phyloP scores from a whole-genome alignment of 1,139 yeast species.

The Pichiaceae sp. region DNA sequence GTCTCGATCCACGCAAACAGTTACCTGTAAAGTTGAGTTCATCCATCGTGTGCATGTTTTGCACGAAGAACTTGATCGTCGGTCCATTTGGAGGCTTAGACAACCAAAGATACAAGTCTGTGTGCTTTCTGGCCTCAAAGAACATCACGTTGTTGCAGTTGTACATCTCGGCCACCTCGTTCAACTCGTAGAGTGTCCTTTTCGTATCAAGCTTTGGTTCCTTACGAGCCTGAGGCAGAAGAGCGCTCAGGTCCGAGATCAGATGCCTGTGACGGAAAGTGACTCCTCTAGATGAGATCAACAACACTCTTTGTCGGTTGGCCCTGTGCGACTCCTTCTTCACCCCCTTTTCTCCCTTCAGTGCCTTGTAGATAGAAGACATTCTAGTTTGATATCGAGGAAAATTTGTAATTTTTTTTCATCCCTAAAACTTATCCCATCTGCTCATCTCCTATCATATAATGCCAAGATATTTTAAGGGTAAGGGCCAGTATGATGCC shows the following conservation, averaged over 20 bases:
- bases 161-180: constrained; percentile 93
- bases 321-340: constrained; percentile 33
- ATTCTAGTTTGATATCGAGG: constrained; percentile 14
- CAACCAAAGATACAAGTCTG: constrained; percentile 90
- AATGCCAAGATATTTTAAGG: constrained; percentile 5
- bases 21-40: constrained; percentile 95
- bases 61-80: constrained; percentile 85
- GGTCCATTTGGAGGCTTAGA: constrained; percentile 98
- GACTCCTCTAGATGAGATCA: constrained; percentile 91
- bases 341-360: constrained; percentile 31
- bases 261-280: constrained; percentile 93
- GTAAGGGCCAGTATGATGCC: too few relatives aligned
- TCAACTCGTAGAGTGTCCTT: constrained; percentile 78
- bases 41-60: constrained; percentile 92
- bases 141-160: constrained; percentile 93
- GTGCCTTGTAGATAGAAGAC: constrained; percentile 56
- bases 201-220: constrained; percentile 95
- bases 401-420: neutral
- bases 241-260: constrained; percentile 66
- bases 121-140: constrained; percentile 95
- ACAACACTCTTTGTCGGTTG: constrained; percentile 74
- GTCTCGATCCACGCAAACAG: constrained; percentile 92
- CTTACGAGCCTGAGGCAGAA: constrained; percentile 92
- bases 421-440: constrained; percentile 6
- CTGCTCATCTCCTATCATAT: constrained; percentile 1